A percentile compares a stretch with the other conserved stretches of the same genome.
These are phyloP conservation scores for Fusarium luffae DNA, from an alignment of 2,329 filamentous ascomycete genomes.

Conservation along the genomic window DNA sequence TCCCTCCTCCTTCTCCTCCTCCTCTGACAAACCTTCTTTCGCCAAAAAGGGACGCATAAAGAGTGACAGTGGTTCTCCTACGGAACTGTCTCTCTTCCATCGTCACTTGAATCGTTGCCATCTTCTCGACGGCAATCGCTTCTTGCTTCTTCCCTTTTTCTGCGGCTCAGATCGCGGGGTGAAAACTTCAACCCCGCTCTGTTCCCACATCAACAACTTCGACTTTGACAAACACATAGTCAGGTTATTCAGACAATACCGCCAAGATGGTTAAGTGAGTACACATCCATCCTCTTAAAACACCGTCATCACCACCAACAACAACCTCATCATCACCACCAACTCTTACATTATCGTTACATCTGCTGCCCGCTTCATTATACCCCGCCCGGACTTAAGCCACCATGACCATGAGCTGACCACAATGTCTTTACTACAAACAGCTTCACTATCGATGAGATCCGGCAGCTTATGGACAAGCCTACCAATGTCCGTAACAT, in stretches of 20 bases:
- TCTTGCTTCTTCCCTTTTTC: conserved; percentile 42
- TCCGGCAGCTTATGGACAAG: conserved; percentile 82
- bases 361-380: conserved; percentile 16
- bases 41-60: conserved; percentile 53
- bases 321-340: conserved; percentile 7
- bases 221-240: conserved; percentile 51
- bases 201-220: conserved; percentile 51
- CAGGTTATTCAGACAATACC: conserved; percentile 70
- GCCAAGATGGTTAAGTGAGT: conserved; percentile 99
- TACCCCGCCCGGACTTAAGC: conserved; percentile 57
- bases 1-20: conserved; percentile 31
- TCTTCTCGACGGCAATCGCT: conserved; percentile 43
- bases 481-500: conserved; percentile 88
- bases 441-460: conserved; percentile 99
- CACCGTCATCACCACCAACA: neutral
- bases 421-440: conserved; percentile 50
- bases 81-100: conserved; percentile 54
- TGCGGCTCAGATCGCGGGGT: conserved; percentile 52
- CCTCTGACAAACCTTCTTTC: conserved; percentile 36
- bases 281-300: conserved; percentile 13
- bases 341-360: neutral
- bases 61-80: conserved; percentile 53
- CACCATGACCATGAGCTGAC: conserved; percentile 59
- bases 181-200: conserved; percentile 61
- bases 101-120: conserved; percentile 49